phyloP scores from a whole-genome alignment of 2,329 filamentous ascomycete genomes.

The Didymellaceae sp. region DNA sequence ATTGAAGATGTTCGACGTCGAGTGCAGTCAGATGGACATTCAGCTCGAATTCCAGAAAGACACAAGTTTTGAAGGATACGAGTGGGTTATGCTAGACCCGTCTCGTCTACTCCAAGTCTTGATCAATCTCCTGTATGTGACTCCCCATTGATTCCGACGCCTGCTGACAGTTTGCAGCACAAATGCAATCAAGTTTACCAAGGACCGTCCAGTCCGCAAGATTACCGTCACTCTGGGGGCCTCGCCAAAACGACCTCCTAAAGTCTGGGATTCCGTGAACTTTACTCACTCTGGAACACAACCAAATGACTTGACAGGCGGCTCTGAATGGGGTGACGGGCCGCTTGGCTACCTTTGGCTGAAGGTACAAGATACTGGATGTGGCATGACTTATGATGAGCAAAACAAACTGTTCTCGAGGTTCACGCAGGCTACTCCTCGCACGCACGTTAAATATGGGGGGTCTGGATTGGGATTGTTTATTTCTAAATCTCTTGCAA shows the following conservation, averaged over 20 bases:
- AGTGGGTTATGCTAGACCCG: constrained; percentile 40
- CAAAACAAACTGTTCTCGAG: constrained; percentile 42
- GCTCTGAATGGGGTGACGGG: constrained; percentile 41
- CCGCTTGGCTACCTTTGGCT: constrained; percentile 45
- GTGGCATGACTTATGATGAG: constrained; percentile 48
- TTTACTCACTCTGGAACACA: constrained; percentile 22
- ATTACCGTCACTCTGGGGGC: constrained; percentile 50
- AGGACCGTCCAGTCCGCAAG: constrained; percentile 39
- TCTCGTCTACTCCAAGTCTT: constrained; percentile 37
- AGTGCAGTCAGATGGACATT: constrained; percentile 43
- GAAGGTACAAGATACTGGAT: constrained; percentile 49
- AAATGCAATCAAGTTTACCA: constrained; percentile 47
- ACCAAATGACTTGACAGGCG: constrained; percentile 13
- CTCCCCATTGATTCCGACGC: constrained; percentile 27
- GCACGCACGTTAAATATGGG: constrained; percentile 48
- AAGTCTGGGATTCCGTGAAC: constrained; percentile 23
- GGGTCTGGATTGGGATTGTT: constrained; percentile 53
- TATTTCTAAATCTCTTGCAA: constrained; percentile 47
- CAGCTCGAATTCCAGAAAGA: constrained; percentile 49
- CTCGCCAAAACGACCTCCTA: constrained; percentile 22
- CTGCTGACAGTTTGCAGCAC: constrained; percentile 39
- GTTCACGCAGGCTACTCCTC: constrained; percentile 40
- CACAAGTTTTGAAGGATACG: constrained; percentile 48
- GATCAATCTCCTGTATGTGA: constrained; percentile 37
- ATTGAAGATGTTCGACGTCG: constrained; percentile 39